Percentiles rank a stretch among this genome's conserved stretches.
Evolutionary conservation across 2,329 filamentous ascomycete species (phyloP).

Genomic region (Alternaria ventricosa): DNA sequence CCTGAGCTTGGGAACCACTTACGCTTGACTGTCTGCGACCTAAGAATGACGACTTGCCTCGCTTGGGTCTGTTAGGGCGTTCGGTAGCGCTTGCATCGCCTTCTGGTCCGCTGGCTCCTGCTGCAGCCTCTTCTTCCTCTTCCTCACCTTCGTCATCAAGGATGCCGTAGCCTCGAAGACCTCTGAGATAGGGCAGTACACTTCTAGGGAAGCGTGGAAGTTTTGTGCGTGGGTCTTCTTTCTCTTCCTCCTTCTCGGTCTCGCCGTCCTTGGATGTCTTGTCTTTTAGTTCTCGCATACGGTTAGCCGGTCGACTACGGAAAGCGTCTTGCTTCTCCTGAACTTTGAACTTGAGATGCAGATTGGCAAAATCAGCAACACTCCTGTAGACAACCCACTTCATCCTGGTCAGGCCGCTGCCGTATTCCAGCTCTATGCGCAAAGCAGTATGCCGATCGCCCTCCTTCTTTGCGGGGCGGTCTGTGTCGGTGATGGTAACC

Average conservation of each 20-base stretch:
- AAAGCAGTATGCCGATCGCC: slow-evolving; percentile 79
- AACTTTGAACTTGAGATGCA: slow-evolving; percentile 93
- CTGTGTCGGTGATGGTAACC: slow-evolving; percentile 81
- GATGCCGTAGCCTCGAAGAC: slow-evolving; percentile 70
- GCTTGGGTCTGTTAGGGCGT: slow-evolving; percentile 59
- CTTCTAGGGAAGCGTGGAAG: slow-evolving; percentile 89
- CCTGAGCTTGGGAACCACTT: slow-evolving; percentile 36
- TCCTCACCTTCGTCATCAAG: slow-evolving; percentile 75
- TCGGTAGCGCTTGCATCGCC: slow-evolving; percentile 75
- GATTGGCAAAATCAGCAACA: slow-evolving; percentile 86
- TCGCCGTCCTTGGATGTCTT: slow-evolving; percentile 27
- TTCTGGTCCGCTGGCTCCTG: slow-evolving; percentile 63
- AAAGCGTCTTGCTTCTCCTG: slow-evolving; percentile 84
- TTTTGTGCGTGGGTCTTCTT: slow-evolving; percentile 70
- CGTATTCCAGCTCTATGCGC: slow-evolving; percentile 92
- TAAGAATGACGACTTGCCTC: slow-evolving; percentile 63
- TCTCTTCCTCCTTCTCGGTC: slow-evolving; percentile 52
- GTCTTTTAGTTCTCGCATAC: slow-evolving; percentile 21
- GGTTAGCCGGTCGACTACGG: slow-evolving; percentile 61
- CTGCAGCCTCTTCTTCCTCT: slow-evolving; percentile 68
- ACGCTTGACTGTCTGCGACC: slow-evolving; percentile 66
- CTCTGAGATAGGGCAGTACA: slow-evolving; percentile 87
- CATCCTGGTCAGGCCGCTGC: slow-evolving; percentile 94
- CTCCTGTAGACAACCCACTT: slow-evolving; percentile 91
- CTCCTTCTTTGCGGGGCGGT: slow-evolving; percentile 48